phyloP scores from a whole-genome alignment of 2,329 filamentous ascomycete genomes.

The Cucurbitaria berberidis region DNA sequence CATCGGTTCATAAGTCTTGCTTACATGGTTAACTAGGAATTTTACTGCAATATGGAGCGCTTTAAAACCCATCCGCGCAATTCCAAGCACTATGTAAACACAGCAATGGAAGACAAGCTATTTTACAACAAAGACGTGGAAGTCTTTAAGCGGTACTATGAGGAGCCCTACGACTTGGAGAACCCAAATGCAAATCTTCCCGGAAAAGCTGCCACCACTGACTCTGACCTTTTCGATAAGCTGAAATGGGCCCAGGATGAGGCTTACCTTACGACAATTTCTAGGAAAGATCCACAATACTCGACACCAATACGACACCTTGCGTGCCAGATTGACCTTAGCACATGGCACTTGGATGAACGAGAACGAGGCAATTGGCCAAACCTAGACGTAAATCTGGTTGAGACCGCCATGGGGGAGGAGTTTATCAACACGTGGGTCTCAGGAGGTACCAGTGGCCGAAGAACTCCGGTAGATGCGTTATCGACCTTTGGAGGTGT shows the following conservation, averaged over 20 bases:
- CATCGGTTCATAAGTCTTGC: background rate
- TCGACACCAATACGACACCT: background rate
- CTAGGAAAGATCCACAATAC: background rate
- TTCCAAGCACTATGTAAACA: background rate
- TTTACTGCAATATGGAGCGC: background rate
- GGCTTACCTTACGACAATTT: background rate
- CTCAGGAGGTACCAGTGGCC: background rate
- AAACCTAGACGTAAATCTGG: background rate
- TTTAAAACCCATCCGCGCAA: background rate
- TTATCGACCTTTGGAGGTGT: background rate
- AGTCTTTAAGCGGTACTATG: background rate
- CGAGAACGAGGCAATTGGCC: background rate
- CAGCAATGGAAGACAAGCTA: background rate
- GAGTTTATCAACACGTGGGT: background rate
- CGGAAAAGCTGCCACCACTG: background rate
- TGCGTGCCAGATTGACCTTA: background rate
- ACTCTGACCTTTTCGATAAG: background rate
- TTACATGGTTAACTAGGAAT: background rate
- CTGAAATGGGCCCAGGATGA: background rate
- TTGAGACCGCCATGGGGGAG: background rate
- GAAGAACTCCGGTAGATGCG: background rate
- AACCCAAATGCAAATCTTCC: background rate
- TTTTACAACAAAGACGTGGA: background rate
- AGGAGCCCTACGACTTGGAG: background rate
- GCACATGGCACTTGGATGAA: background rate